Conservation (phyloP, 805 yeast species). For the Starmerella kuoi region DNA sequence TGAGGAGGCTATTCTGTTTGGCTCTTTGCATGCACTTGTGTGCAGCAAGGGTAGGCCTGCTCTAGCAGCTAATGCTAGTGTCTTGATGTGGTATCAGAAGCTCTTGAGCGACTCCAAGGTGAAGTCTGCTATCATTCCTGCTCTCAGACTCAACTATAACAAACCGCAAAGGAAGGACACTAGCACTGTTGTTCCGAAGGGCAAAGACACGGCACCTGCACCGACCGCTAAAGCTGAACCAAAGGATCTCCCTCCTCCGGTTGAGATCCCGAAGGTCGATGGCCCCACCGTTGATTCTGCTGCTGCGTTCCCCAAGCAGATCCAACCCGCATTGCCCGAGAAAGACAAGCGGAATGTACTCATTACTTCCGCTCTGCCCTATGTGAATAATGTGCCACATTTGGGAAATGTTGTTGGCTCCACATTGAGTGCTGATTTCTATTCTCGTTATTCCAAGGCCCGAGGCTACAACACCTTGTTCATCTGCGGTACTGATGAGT, state of each 20-base stretch:
- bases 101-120: slow-evolving; percentile 23
- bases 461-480: slow-evolving; percentile 78
- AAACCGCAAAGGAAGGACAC: slow-evolving; percentile 16
- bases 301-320: slow-evolving; percentile 2
- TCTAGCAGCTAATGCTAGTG: slow-evolving; percentile 24
- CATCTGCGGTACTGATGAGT: slow-evolving; percentile 96
- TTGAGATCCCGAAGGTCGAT: slow-evolving; percentile 13
- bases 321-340: slow-evolving; percentile 47
- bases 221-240: slow-evolving; percentile 8
- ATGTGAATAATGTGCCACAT: slow-evolving; percentile 97
- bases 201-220: slow-evolving; percentile 5
- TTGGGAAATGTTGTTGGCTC: slow-evolving; percentile 95
- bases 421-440: slow-evolving; percentile 88
- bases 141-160: slow-evolving; percentile 16
- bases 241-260: slow-evolving; percentile 32
- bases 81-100: slow-evolving; percentile 29
- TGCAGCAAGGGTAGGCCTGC: slow-evolving; percentile 27
- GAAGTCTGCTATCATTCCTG: slow-evolving; percentile 21
- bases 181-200: too few relatives aligned
- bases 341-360: slow-evolving; percentile 65
- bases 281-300: slow-evolving; percentile 14
- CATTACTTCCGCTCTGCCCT: slow-evolving; percentile 93
- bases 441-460: slow-evolving; percentile 75
- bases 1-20: slow-evolving; percentile 35
- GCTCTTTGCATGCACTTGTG: slow-evolving; percentile 34